phyloP scores from a whole-genome alignment of 2,329 filamentous ascomycete species.

The Dichotomopilus funicola region DNA sequence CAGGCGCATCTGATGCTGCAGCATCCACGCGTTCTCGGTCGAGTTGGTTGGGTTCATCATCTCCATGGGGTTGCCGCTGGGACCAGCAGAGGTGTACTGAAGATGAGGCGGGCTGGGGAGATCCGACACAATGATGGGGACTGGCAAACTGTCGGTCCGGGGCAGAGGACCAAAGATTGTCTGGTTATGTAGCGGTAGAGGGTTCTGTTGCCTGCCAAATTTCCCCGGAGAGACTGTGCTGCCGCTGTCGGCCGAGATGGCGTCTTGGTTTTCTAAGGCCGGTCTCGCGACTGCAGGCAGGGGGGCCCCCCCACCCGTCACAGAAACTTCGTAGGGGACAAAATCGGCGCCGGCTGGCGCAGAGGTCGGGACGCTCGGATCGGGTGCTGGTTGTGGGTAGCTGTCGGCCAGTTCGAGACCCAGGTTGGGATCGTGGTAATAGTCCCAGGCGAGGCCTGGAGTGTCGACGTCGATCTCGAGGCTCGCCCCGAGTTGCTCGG shows the following conservation, averaged over 20 bases:
- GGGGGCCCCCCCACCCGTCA: neutral
- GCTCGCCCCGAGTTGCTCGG: conserved; percentile 11
- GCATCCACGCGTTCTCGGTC: conserved; percentile 30
- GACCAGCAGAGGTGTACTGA: conserved; percentile 14
- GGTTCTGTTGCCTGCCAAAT: conserved; percentile 16
- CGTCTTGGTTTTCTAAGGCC: conserved; percentile 12
- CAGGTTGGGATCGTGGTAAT: conserved; percentile 23
- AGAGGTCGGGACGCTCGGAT: conserved; percentile 9
- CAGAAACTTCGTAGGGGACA: conserved; percentile 5
- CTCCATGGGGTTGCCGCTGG: conserved; percentile 48
- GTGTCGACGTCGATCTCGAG: conserved; percentile 21
- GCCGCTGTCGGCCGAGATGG: conserved; percentile 17
- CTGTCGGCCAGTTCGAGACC: conserved; percentile 9
- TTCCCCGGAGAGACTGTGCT: conserved; percentile 14
- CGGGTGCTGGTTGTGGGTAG: conserved; percentile 12
- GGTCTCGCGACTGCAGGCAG: conserved; percentile 6
- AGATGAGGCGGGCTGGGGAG: conserved; percentile 20
- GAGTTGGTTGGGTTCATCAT: conserved; percentile 41
- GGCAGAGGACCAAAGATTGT: conserved; percentile 12
- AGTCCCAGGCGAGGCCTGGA: conserved; percentile 23
- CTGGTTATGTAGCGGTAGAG: conserved; percentile 5
- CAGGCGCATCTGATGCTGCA: conserved; percentile 32
- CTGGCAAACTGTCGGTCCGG: conserved; percentile 24
- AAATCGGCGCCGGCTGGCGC: conserved; percentile 13
- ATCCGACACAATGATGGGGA: conserved; percentile 23